Conservation (phyloP, 2,329 filamentous ascomycete species). For the Diaporthe vexans region DNA sequence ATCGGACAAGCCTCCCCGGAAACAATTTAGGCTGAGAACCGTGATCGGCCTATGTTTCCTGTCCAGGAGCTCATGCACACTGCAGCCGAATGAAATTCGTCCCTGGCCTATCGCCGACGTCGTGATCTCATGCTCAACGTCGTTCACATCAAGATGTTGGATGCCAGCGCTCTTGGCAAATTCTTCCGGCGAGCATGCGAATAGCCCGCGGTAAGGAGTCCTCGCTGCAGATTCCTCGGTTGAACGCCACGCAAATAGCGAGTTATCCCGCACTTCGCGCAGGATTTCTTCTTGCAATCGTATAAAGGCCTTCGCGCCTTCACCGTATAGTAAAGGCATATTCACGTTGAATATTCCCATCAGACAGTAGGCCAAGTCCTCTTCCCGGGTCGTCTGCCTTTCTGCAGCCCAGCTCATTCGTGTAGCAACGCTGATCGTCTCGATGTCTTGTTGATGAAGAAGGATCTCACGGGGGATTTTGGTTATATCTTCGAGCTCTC, state of each 20-base stretch:
- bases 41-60: background rate
- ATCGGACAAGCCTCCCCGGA: background rate
- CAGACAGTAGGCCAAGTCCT: constrained; percentile 35
- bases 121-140: background rate
- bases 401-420: constrained; percentile 36
- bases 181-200: background rate
- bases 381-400: constrained; percentile 18
- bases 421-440: constrained; percentile 9
- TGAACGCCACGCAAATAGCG: background rate
- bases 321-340: constrained; percentile 37
- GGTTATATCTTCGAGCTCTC: background rate
- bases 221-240: background rate
- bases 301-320: constrained; percentile 15
- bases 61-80: background rate
- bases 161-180: background rate
- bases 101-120: background rate
- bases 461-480: background rate
- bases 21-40: background rate
- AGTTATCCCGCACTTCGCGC: constrained; percentile 8
- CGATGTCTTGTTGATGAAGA: too few relatives aligned
- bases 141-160: background rate
- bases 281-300: constrained; percentile 37
- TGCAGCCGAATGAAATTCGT: background rate
- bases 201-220: background rate
- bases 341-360: constrained; percentile 31